phyloP scores from a whole-genome alignment of 2,329 filamentous ascomycete genomes.

The Diplodia seriata region DNA sequence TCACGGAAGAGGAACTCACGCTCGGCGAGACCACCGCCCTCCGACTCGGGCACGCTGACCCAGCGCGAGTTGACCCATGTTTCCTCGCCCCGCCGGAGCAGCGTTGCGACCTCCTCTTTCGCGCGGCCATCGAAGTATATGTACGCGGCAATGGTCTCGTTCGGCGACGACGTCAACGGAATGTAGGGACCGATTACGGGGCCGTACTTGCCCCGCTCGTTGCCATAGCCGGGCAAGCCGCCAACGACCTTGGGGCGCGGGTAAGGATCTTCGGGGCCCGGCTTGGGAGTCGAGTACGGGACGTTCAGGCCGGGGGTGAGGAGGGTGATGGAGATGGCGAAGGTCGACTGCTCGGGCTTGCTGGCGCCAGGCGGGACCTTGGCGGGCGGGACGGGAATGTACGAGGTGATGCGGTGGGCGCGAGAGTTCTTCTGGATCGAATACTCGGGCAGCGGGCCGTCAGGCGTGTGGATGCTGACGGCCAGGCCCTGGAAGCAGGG shows the following conservation, averaged over 20 bases:
- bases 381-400: constrained; percentile 92
- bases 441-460: constrained; percentile 84
- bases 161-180: constrained; percentile 87
- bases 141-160: constrained; percentile 97
- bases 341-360: constrained; percentile 90
- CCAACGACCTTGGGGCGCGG: constrained; percentile 85
- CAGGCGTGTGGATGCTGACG: constrained; percentile 89
- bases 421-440: constrained; percentile 94
- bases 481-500: constrained; percentile 99
- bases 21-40: constrained; percentile 93
- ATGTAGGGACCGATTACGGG: constrained; percentile 81
- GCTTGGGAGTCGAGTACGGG: constrained; percentile 88
- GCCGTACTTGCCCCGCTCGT: constrained; percentile 60
- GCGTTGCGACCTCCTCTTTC: constrained; percentile 96
- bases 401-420: constrained; percentile 90
- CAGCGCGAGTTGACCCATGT: constrained; percentile 99
- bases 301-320: constrained; percentile 87
- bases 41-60: constrained; percentile 90
- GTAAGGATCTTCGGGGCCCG: constrained; percentile 75
- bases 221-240: constrained; percentile 64
- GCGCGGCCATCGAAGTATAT: constrained; percentile 97
- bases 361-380: constrained; percentile 71
- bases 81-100: constrained; percentile 90
- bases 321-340: constrained; percentile 97
- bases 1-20: constrained; percentile 97